Evolutionary conservation across 768 basidiomycete genomes (phyloP).

Genomic region (Lanmaoa pseudosensibilis): DNA sequence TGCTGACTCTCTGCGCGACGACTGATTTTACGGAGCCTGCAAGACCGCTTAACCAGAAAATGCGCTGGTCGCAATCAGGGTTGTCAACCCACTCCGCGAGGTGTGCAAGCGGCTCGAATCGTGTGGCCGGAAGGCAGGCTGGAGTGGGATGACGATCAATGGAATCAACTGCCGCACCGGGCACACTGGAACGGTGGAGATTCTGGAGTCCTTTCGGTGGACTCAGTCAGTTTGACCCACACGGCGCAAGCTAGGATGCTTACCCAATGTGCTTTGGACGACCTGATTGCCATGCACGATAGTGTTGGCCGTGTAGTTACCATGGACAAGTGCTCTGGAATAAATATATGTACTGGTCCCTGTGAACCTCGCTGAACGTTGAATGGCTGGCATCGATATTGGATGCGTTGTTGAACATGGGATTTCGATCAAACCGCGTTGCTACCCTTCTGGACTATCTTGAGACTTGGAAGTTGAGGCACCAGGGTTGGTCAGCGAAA

Average conservation of each 20-base stretch:
- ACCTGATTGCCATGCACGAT: slow-evolving; percentile 24
- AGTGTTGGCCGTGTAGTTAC: slow-evolving; percentile 15
- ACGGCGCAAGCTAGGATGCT: neutral
- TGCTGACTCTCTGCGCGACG: no score
- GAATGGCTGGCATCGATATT: slow-evolving; percentile 23
- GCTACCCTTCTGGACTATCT: no score
- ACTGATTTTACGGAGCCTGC: no score
- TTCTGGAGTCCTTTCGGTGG: slow-evolving; percentile 11
- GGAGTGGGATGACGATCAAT: slow-evolving; percentile 20
- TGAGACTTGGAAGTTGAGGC: no score
- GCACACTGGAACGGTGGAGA: slow-evolving; percentile 11
- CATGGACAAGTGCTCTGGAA: slow-evolving; percentile 10
- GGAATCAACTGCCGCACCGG: slow-evolving; percentile 18
- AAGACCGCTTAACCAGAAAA: no score
- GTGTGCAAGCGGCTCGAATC: no score
- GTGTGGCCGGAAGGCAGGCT: neutral
- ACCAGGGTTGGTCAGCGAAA: no score
- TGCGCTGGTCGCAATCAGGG: no score
- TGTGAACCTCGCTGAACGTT: slow-evolving; percentile 21
- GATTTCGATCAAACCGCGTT: neutral
- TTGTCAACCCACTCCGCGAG: no score
- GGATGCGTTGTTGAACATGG: slow-evolving; percentile 23
- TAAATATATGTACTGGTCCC: slow-evolving; percentile 16
- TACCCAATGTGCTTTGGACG: slow-evolving; percentile 11
- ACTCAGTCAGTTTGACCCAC: neutral